Base-by-base conservation (phyloP, 2,329 filamentous ascomycete genomes). In the Fusarium oligoseptatum region DNA sequence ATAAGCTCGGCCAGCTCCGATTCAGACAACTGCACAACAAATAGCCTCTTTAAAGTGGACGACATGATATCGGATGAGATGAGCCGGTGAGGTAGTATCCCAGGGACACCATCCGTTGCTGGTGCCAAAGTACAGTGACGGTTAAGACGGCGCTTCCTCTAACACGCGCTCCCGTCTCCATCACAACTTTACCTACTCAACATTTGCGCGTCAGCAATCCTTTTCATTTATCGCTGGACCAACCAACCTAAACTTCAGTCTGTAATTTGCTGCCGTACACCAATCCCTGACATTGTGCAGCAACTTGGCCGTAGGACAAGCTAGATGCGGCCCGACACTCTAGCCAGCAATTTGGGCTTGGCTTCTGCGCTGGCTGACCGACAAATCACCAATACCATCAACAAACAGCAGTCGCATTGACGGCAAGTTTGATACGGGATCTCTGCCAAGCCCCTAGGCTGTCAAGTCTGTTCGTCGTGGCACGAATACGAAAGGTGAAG, bases 271-370 rank as follows among this genome's bases (percentile, higher is more conserved):
- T 22, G 57, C 48, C 22, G 71, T 57, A 63, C 66, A n/a, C 58
- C 27, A 27, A 48, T 71, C 52, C 71, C 57, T 43, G 71, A 67
- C 67, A 27, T 50, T 36, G 60, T 43, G 45, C 24, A 24, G 56
- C 36, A 58, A 27, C 36, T 39, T 58, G 15, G 22, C 15, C 2
- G 34, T 58, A 17, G 56, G 34, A 55, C 34, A 39, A 29, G 17
- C 20, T 12, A 41, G 10, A 61, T 58, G 41, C 63, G 36, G 27
- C 60, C 50, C 45, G 41, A 52, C 57, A 43, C 4, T 57, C 24
- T 32, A n/a, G 41, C 57, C 29, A 36, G n/a, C 36, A 27, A 17
- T n/a, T 43, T 48, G 58, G 58, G 48, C 52, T 58, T 60, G 41
- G 41, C 27, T 22, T 24, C 39, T 20, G 58, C 14, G 43, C 56